Evolutionary conservation across 306 rosid genomes (phyloP).

Genomic region (Trifolium repens): DNA sequence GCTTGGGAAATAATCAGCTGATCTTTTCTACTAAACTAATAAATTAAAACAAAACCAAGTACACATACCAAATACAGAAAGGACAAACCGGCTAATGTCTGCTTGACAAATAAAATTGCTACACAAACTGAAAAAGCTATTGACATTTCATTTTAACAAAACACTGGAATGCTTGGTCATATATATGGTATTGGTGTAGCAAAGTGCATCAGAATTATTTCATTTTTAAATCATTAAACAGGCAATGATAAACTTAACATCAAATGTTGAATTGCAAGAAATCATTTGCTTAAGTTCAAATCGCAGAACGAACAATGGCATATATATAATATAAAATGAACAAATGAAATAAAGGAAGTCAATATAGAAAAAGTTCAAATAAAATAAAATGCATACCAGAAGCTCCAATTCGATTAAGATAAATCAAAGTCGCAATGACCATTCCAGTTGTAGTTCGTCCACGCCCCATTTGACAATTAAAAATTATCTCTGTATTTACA

Average conservation of each 20-base stretch:
- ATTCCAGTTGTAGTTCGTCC: constrained; percentile 95
- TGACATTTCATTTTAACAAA: constrained; percentile 31
- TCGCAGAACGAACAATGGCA: background rate
- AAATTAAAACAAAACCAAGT: constrained; percentile 2
- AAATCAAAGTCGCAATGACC: constrained; percentile 91
- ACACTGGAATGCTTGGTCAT: constrained; percentile 9
- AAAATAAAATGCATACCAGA: constrained; percentile 58
- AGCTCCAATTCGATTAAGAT: constrained; percentile 81
- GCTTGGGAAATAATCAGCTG: background rate
- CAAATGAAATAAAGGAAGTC: constrained; percentile 28
- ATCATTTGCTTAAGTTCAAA: constrained; percentile 25
- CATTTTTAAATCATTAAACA: background rate
- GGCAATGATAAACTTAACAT: background rate
- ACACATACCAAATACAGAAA: constrained; percentile 4
- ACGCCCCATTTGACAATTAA: constrained; percentile 99
- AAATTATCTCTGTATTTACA: constrained; percentile 75
- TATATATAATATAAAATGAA: constrained; percentile 24
- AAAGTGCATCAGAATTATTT: constrained; percentile 12
- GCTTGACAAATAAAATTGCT: constrained; percentile 12
- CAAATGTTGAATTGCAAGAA: constrained; percentile 25
- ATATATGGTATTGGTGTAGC: constrained; percentile 9
- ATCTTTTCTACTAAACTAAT: background rate
- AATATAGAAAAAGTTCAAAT: background rate
- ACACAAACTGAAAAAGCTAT: constrained; percentile 19
- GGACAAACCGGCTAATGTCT: constrained; percentile 22